These are phyloP conservation scores for Gracilaria domingensis DNA, from an alignment of 23 red algal species.

Conservation along the genomic window DNA sequence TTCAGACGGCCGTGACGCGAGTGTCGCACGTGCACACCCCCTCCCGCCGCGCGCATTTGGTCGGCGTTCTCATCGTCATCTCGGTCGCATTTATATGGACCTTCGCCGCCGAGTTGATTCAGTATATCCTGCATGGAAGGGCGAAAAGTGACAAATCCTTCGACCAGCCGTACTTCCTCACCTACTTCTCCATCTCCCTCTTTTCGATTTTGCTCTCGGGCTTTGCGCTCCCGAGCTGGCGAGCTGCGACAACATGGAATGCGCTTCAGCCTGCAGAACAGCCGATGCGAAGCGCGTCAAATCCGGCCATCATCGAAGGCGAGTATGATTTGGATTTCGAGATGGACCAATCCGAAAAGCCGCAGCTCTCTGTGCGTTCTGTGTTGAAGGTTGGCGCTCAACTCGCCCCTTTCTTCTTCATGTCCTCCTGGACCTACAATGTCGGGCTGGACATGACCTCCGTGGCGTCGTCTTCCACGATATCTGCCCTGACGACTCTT, in stretches of 20 bases:
- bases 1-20: background rate
- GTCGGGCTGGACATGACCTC: conserved; percentile 80
- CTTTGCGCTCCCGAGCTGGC: conserved; percentile 67
- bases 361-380: conserved; percentile 11
- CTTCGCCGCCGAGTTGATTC: conserved; percentile 82
- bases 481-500: conserved; percentile 79
- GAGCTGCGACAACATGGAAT: background rate
- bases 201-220: conserved; percentile 81
- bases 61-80: conserved; percentile 77
- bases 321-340: conserved; percentile 25
- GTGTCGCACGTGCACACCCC: conserved; percentile 19
- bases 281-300: background rate
- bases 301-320: background rate
- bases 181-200: conserved; percentile 81
- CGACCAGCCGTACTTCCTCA: conserved; percentile 86
- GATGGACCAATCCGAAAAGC: conserved; percentile 8
- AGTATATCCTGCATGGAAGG: conserved; percentile 63
- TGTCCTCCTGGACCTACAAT: conserved; percentile 84
- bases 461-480: conserved; percentile 90
- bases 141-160: conserved; percentile 17
- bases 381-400: conserved; percentile 26
- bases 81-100: conserved; percentile 93
- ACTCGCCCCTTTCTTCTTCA: conserved; percentile 80
- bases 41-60: conserved; percentile 30
- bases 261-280: background rate